These are phyloP conservation scores for Phytophthora ramorum DNA, from an alignment of 352 stramenopile species.

Conservation along the genomic window DNA sequence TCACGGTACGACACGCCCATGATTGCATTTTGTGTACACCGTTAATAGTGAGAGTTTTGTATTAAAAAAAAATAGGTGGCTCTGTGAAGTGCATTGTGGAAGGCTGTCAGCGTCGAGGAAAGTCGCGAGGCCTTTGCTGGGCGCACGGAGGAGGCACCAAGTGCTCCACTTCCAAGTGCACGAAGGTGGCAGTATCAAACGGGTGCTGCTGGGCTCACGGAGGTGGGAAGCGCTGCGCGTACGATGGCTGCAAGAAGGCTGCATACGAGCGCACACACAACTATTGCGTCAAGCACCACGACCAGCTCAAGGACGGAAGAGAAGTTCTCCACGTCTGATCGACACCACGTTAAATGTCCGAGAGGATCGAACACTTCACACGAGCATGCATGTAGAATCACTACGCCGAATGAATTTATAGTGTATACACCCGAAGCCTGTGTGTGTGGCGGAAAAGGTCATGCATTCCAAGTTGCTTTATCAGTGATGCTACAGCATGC, in stretches of 20 bases:
- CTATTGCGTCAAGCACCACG: constrained; percentile 45
- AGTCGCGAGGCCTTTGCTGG: constrained; percentile 53
- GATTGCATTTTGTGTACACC: background rate
- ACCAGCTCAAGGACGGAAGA: constrained; percentile 15
- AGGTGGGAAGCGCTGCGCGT: constrained; percentile 45
- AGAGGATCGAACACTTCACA: background rate
- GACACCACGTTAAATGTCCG: background rate
- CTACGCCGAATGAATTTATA: background rate
- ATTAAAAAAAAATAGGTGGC: constrained; percentile 30
- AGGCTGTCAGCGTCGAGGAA: constrained; percentile 48
- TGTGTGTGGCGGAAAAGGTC: background rate
- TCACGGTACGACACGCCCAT: constrained; percentile 2
- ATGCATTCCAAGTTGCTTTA: too few relatives aligned
- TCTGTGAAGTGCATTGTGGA: constrained; percentile 52
- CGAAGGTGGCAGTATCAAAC: constrained; percentile 50
- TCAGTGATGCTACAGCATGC: too few relatives aligned
- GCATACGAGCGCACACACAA: constrained; percentile 53
- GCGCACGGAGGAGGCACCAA: constrained; percentile 53
- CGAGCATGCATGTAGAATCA: background rate
- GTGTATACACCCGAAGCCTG: background rate
- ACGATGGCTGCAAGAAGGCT: constrained; percentile 37
- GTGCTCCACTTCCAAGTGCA: constrained; percentile 34
- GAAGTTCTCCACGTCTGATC: background rate
- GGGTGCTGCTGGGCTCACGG: constrained; percentile 51
- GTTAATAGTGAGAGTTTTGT: background rate